Evolutionary conservation across 768 basidiomycete genomes (phyloP).

Genomic region (Macrolepiota fuliginosa): DNA sequence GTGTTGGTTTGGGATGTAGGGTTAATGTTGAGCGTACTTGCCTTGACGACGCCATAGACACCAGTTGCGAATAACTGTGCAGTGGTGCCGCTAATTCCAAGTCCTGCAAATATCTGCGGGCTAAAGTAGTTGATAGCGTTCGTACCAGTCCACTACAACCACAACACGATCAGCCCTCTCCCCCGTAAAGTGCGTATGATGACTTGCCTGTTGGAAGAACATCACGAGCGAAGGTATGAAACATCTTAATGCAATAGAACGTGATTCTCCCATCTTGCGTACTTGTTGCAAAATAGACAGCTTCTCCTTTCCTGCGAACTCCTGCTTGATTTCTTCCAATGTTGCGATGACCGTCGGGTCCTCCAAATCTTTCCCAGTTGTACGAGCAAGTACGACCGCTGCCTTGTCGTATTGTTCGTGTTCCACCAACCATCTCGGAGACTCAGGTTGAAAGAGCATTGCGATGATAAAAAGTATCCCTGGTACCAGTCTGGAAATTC

Average conservation of each 20-base stretch:
- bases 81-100: conserved; percentile 43
- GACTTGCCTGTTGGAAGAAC: conserved; percentile 36
- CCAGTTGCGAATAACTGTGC: conserved; percentile 51
- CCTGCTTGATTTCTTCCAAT: conserved; percentile 46
- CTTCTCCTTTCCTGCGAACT: conserved; percentile 40
- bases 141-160: conserved; percentile 45
- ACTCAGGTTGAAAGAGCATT: conserved; percentile 52
- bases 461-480: conserved; percentile 44
- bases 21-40: conserved; percentile 1
- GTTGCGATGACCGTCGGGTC: conserved; percentile 33
- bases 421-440: conserved; percentile 56
- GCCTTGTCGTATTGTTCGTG: conserved; percentile 40
- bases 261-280: conserved; percentile 41
- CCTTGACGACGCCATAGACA: conserved; percentile 35
- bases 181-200: background rate
- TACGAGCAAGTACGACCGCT: conserved; percentile 35
- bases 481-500: conserved; percentile 36
- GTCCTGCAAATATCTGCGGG: conserved; percentile 45
- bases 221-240: conserved; percentile 46
- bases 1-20: background rate
- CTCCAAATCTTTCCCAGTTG: conserved; percentile 26
- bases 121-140: conserved; percentile 57
- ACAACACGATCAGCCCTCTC: background rate
- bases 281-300: conserved; percentile 34
- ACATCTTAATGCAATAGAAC: conserved; percentile 38